Evolutionary conservation across 106 monocot species (phyloP), one percentile per base, ranked within the genome.

Genomic region (Iris macrosiphon): DNA sequence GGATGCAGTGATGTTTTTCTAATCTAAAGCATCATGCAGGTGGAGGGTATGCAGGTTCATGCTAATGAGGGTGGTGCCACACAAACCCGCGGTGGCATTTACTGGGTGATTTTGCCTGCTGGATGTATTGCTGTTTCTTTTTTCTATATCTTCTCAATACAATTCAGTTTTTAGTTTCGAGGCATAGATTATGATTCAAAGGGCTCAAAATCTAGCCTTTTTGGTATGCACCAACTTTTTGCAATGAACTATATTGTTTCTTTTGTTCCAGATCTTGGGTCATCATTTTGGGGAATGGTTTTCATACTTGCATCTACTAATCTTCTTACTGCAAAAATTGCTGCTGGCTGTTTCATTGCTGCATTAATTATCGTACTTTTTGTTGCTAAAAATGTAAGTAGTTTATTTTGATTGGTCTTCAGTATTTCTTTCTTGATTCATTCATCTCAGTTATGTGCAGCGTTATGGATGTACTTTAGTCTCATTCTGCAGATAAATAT

Each of bases 231-330:
- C 33, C 19, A 3, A 17, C 15, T 1, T n/a, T 24, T 39, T 48
- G 15, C 23, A 25, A 53, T 44, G 14, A 31, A 31, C 27, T 40
- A 7, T 29, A 57, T 22, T 44, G 23, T 22, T 71, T 72, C 31
- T 41, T 45, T 2, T 14, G 10, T 41, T 18, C 34, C 73, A 95
- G 94, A 95, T 85, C 88, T 95, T 40, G 94, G 94, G 0, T 95
- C 94, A 45, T 95, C 94, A 51, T 89, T 95, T 61, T 95, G 94
- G 94, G 94, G 94, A 65, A 73, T 95, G 84, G 74, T 95, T 65
- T 82, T 95, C 44, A 89, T 95, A 55, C 76, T 95, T 22, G 13
- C 45, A 53, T 81, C 81, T 28, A 81, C 76, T 1, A 81, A 81
- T 60, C 66, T 76, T 44, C 72, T 76, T 41, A 55, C 81, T n/a